phyloP scores from a whole-genome alignment of 768 basidiomycete genomes.

The Cantharellus anzutake region DNA sequence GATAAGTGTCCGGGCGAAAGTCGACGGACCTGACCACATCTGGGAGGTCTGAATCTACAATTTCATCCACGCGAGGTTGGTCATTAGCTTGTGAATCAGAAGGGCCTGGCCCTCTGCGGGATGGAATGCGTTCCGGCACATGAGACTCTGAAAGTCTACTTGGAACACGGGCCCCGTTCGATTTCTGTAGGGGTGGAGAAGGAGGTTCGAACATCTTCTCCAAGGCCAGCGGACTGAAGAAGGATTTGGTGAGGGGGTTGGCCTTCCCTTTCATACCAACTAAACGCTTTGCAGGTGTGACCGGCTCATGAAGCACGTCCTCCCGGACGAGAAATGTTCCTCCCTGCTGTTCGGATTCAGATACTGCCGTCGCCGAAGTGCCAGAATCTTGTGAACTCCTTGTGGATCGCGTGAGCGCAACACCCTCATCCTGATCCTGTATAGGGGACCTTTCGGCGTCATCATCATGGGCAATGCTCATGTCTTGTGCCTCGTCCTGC shows the following conservation, averaged over 20 bases:
- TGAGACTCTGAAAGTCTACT: slow-evolving; percentile 11
- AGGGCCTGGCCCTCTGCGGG: slow-evolving; percentile 1
- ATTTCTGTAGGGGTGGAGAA: slow-evolving; percentile 37
- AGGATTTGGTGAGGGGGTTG: slow-evolving; percentile 29
- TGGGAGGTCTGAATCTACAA: slow-evolving; percentile 31
- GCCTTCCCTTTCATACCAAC: slow-evolving; percentile 24
- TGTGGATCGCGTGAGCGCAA: slow-evolving; percentile 18
- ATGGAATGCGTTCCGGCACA: slow-evolving; percentile 16
- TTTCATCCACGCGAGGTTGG: slow-evolving; percentile 20
- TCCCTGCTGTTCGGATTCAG: slow-evolving; percentile 4
- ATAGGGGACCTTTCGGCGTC: slow-evolving; percentile 1
- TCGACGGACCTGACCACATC: slow-evolving; percentile 24
- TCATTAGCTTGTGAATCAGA: slow-evolving; percentile 7
- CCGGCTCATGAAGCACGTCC: slow-evolving; percentile 34
- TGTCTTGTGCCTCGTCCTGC: slow-evolving; percentile 19
- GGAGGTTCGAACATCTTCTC: slow-evolving; percentile 93
- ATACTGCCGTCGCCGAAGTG: neutral
- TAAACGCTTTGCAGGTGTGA: slow-evolving; percentile 50
- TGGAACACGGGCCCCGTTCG: slow-evolving; percentile 3
- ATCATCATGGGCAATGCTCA: slow-evolving; percentile 21
- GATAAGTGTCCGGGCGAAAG: slow-evolving; percentile 29
- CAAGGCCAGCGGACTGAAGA: slow-evolving; percentile 74
- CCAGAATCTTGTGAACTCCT: slow-evolving; percentile 10
- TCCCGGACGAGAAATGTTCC: slow-evolving; percentile 67
- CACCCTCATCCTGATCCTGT: neutral